phyloP scores from a whole-genome alignment of 1,284 basidiomycete genomes.

The Rhodotorula sp. region DNA sequence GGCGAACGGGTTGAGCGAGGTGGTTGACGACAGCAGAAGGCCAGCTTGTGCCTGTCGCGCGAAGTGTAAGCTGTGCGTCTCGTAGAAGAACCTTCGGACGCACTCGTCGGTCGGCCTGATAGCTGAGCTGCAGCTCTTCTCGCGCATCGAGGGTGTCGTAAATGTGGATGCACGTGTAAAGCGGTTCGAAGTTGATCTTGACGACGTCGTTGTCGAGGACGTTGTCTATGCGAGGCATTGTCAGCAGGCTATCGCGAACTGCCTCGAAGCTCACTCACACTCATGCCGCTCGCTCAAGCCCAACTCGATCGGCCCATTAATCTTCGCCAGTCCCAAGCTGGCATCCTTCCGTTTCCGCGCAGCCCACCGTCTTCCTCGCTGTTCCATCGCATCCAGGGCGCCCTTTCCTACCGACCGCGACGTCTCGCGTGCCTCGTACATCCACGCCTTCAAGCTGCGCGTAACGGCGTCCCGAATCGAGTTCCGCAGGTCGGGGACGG shows the following conservation, averaged over 20 bases:
- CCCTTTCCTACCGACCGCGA: constrained; percentile 81
- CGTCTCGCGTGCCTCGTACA: constrained; percentile 89
- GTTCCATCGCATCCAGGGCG: constrained; percentile 87
- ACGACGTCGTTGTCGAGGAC: constrained; percentile 87
- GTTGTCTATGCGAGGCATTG: constrained; percentile 63
- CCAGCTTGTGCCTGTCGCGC: constrained; percentile 82
- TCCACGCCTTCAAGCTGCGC: constrained; percentile 93
- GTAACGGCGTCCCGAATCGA: constrained; percentile 93
- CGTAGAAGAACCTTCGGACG: constrained; percentile 37
- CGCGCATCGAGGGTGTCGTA: constrained; percentile 86
- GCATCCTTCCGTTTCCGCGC: constrained; percentile 52
- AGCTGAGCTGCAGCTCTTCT: constrained; percentile 83
- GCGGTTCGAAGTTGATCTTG: constrained; percentile 85
- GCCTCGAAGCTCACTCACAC: constrained; percentile 74
- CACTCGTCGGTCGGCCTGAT: constrained; percentile 92
- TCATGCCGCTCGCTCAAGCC: constrained; percentile 93
- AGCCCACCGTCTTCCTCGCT: constrained; percentile 79
- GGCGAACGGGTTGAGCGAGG: constrained; percentile 58
- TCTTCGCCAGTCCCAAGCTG: constrained; percentile 64
- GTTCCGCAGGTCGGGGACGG: constrained; percentile 80
- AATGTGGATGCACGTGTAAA: constrained; percentile 97
- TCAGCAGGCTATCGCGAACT: neutral
- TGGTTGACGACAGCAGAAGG: constrained; percentile 73
- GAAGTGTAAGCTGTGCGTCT: constrained; percentile 35
- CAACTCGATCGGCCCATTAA: constrained; percentile 91